These are phyloP conservation scores for Vaccinium myrtillus DNA, from an alignment of 148 eudicot genomes.

Conservation along the genomic window DNA sequence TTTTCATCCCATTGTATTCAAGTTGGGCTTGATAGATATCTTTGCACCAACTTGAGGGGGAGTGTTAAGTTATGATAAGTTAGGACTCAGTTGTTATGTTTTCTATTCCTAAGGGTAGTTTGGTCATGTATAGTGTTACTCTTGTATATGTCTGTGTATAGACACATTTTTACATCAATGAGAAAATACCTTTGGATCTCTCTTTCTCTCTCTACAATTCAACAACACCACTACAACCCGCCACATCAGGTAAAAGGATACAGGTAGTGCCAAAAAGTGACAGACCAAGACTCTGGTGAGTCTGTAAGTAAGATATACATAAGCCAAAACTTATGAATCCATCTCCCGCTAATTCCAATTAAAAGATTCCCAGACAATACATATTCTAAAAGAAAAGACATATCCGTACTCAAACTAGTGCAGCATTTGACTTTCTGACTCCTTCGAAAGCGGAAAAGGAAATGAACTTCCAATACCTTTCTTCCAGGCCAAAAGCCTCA, in stretches of 20 bases:
- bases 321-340: neutral
- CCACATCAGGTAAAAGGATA: neutral
- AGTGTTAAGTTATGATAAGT: no score
- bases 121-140: no score
- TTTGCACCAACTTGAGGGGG: no score
- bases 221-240: neutral
- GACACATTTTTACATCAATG: no score
- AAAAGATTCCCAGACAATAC: neutral
- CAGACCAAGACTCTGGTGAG: neutral
- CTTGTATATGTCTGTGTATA: no score
- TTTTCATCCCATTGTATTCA: no score
- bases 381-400: slow-evolving; percentile 2
- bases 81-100: no score
- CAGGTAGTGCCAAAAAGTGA: neutral
- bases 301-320: neutral
- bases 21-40: no score
- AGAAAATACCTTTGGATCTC: no score
- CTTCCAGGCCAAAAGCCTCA: neutral
- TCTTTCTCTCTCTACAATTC: no score
- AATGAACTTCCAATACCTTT: neutral
- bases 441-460: neutral
- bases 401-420: slow-evolving; percentile 2
- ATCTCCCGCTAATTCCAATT: neutral
- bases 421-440: slow-evolving; percentile 2
- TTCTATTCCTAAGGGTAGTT: no score